These are phyloP conservation scores for Vitis labrusca DNA, from an alignment of 164 flowering plant species.

Conservation along the genomic window DNA sequence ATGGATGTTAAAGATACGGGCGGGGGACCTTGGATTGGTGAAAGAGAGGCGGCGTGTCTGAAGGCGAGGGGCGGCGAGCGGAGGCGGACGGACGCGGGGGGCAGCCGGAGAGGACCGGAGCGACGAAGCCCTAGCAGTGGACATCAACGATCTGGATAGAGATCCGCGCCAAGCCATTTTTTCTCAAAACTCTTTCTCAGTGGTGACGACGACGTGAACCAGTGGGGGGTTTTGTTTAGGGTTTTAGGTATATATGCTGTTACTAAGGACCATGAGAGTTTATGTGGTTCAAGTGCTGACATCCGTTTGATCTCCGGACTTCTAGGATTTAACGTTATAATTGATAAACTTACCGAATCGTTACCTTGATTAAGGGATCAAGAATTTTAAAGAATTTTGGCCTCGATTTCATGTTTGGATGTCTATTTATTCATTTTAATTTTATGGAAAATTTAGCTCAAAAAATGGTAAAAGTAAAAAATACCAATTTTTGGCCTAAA, in stretches of 20 bases:
- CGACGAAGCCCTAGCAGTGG: slow-evolving; percentile 57
- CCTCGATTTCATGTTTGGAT: too few relatives aligned
- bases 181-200: neutral
- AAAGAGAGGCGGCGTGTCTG: slow-evolving; percentile 56
- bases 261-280: too few relatives aligned
- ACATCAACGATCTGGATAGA: slow-evolving; percentile 54
- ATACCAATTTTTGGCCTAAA: too few relatives aligned
- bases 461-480: too few relatives aligned
- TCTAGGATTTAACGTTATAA: too few relatives aligned
- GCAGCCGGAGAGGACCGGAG: slow-evolving; percentile 50
- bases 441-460: too few relatives aligned
- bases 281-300: too few relatives aligned
- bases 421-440: too few relatives aligned
- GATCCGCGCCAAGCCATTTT: slow-evolving; percentile 89
- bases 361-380: too few relatives aligned
- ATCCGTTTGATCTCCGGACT: too few relatives aligned
- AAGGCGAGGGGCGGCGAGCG: slow-evolving; percentile 43
- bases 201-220: neutral
- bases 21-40: slow-evolving; percentile 52
- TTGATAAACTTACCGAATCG: too few relatives aligned
- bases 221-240: slow-evolving; percentile 12
- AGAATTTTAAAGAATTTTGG: too few relatives aligned
- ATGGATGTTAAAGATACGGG: neutral
- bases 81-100: slow-evolving; percentile 62
- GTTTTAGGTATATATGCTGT: neutral